A percentile compares a stretch with the other conserved stretches of the same genome.
phyloP scores from a whole-genome alignment of 1,284 basidiomycete species.

The Sanghuangporus sanghuang region DNA sequence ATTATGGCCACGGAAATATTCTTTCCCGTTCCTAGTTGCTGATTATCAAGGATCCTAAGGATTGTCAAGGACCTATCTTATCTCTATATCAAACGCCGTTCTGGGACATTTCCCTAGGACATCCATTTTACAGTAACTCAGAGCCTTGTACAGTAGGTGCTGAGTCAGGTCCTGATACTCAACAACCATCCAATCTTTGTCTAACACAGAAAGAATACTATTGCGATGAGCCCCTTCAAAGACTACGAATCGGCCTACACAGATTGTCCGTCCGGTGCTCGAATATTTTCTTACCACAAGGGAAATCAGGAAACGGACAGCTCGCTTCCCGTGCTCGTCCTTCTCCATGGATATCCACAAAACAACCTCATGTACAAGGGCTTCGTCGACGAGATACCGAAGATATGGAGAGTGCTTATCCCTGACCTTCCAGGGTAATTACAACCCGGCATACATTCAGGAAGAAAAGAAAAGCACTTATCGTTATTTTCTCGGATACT shows the following conservation, averaged over 20 bases:
- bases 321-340: constrained; percentile 20
- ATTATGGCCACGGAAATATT: no score
- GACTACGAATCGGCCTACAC: constrained; percentile 10
- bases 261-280: constrained; percentile 15
- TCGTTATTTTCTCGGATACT: background rate
- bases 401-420: constrained; percentile 21
- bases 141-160: no score
- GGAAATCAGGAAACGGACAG: background rate
- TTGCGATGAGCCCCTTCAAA: background rate
- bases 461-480: background rate
- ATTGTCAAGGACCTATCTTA: no score
- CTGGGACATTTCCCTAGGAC: no score
- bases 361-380: constrained; percentile 24
- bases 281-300: constrained; percentile 13
- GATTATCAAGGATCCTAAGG: no score
- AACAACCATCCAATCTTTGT: no score
- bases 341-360: constrained; percentile 28
- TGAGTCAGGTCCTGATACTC: no score
- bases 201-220: background rate
- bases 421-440: constrained; percentile 26
- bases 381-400: constrained; percentile 21
- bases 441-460: background rate
- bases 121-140: no score
- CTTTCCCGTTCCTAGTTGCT: no score
- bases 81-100: no score